phyloP scores from a whole-genome alignment of 768 basidiomycete genomes.

The Scleroderma bovista region DNA sequence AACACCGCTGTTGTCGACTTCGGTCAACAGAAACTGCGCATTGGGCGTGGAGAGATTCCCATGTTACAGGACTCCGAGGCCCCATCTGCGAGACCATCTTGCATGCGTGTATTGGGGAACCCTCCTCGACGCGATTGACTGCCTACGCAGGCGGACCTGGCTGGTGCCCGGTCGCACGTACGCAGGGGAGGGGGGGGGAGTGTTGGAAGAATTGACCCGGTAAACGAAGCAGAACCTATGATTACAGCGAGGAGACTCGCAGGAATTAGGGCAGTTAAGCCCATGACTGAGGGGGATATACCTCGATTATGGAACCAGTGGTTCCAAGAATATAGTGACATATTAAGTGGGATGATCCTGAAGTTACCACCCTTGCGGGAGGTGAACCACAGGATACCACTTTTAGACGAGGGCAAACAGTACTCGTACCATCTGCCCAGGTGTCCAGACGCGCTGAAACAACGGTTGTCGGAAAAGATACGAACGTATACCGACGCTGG shows the following conservation, averaged over 20 bases:
- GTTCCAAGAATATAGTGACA: background rate
- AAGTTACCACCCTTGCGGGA: background rate
- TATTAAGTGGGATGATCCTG: background rate
- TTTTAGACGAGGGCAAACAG: constrained; percentile 9
- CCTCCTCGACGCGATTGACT: too few species aligned
- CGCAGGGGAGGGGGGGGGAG: too few species aligned
- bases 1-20: constrained; percentile 4
- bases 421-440: background rate
- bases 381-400: background rate
- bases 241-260: background rate
- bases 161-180: too few species aligned
- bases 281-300: background rate
- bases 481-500: too few species aligned
- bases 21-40: background rate
- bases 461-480: background rate
- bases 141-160: too few species aligned
- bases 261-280: background rate
- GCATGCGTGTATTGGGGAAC: too few species aligned
- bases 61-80: too few species aligned
- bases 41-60: too few species aligned
- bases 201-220: too few species aligned
- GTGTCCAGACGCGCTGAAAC: background rate
- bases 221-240: too few species aligned
- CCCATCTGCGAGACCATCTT: too few species aligned
- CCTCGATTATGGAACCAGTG: background rate